phyloP scores from a whole-genome alignment of 768 basidiomycete genomes.

The Lentinula sp. region DNA sequence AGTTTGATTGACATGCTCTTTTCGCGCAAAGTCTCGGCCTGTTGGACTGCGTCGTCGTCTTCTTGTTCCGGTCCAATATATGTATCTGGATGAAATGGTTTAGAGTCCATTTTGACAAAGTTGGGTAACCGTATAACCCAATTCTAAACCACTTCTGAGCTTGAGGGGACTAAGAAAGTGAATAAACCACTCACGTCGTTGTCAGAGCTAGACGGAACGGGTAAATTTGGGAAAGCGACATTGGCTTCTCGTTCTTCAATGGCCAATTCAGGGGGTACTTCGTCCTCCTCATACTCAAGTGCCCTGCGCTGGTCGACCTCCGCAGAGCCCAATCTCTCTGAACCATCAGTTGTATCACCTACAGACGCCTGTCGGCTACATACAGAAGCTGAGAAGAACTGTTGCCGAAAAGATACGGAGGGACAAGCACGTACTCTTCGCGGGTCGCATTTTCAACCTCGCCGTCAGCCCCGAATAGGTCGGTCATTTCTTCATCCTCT shows the following conservation, averaged over 20 bases:
- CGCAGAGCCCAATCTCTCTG: slow-evolving; percentile 49
- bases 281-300: slow-evolving; percentile 80
- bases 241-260: slow-evolving; percentile 61
- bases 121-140: slow-evolving; percentile 96
- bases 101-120: slow-evolving; percentile 84
- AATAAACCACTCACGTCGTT: slow-evolving; percentile 54
- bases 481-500: slow-evolving; percentile 60
- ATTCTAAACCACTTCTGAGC: slow-evolving; percentile 37
- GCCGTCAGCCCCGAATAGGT: slow-evolving; percentile 75
- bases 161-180: slow-evolving; percentile 4
- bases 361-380: not conserved
- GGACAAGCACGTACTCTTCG: not conserved
- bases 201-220: slow-evolving; percentile 73
- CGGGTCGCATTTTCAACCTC: slow-evolving; percentile 20
- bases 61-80: slow-evolving; percentile 83
- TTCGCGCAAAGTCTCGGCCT: slow-evolving; percentile 59
- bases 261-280: slow-evolving; percentile 50
- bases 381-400: not conserved
- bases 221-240: slow-evolving; percentile 82
- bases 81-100: slow-evolving; percentile 84
- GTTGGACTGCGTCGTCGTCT: slow-evolving; percentile 52
- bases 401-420: not conserved
- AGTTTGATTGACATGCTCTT: slow-evolving; percentile 82
- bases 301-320: slow-evolving; percentile 38
- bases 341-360: slow-evolving; percentile 34